Percentiles rank a stretch among this genome's conserved stretches.
Conservation (phyloP, 2,329 filamentous ascomycete species). For the Alternaria gaisen region DNA sequence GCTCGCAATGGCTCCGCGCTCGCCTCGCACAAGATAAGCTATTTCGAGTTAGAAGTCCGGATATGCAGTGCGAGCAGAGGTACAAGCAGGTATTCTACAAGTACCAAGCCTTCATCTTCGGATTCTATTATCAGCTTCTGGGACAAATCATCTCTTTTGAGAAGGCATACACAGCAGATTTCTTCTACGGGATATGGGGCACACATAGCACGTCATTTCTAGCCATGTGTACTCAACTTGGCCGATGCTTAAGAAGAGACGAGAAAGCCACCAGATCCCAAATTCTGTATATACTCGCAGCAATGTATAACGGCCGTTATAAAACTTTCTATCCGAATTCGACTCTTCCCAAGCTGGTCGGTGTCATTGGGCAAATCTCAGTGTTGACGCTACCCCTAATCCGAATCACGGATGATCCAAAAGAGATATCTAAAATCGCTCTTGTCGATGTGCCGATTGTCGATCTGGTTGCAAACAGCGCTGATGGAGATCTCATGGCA, state of each 20-base stretch:
- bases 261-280: not conserved
- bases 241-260: not conserved
- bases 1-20: not conserved
- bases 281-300: not conserved
- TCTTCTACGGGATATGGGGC: not conserved
- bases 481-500: not conserved
- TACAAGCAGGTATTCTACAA: not conserved
- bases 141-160: not conserved
- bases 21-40: not conserved
- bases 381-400: not conserved
- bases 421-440: not conserved
- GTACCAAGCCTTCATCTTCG: not conserved
- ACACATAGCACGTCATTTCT: not conserved
- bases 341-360: not conserved
- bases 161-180: not conserved
- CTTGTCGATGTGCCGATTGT: not conserved
- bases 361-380: not conserved
- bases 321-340: not conserved
- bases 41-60: not conserved
- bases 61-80: rapidly evolving
- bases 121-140: not conserved
- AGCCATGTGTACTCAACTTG: not conserved
- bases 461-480: not conserved
- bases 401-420: not conserved
- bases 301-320: not conserved